Evolutionary conservation across 2,329 filamentous ascomycete genomes (phyloP), one percentile per base, ranked within the genome.

Genomic region (Fusarium abutilonis): DNA sequence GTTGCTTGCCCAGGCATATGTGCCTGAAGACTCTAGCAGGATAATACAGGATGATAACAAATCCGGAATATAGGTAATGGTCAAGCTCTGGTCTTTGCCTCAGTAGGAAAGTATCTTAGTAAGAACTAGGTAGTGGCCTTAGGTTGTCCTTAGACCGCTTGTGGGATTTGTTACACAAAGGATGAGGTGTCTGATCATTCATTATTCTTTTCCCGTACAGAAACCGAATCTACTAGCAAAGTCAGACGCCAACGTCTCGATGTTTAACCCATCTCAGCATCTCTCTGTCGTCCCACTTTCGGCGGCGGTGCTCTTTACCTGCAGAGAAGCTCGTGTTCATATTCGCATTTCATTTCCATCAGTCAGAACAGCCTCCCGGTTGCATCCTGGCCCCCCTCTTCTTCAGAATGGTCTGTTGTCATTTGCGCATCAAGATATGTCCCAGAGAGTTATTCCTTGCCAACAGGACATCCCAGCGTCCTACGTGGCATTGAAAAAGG

Each of bases 301-400:
- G 19, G 19, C 29, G 34, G 35, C 26, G 28, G 40, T 46, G 13
- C 15, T 40, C 42, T 42, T 48, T 44, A 35, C 32, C 35, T 40
- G 23, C 29, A 53, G 39, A 48, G 40, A 63, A 41, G 39, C 44
- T 54, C 38, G 17, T 44, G 32, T 26, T 54, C 48, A 41, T 50
- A 32, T 42, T 56, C 48, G 28, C 34, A 19, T 53, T 47, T 57
- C 52, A 48, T 44, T 49, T 53, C 48, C 51, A 49, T 44, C 29
- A 39, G 48, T 19, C 13, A 34, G 38, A 47, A 26, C 11, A 23
- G 17, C 49, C 28, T 13, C 26, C 28, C n/a, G 14, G 32, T 46
- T 42, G 39, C 49, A 51, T 28, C 32, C 19, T 19, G 4, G 38
- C 48, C 40, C 31, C 26, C 15, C 6, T 26, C 23, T 26, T 49